phyloP scores from a whole-genome alignment of 768 basidiomycete species.

The Holtermanniella nyarrowii region DNA sequence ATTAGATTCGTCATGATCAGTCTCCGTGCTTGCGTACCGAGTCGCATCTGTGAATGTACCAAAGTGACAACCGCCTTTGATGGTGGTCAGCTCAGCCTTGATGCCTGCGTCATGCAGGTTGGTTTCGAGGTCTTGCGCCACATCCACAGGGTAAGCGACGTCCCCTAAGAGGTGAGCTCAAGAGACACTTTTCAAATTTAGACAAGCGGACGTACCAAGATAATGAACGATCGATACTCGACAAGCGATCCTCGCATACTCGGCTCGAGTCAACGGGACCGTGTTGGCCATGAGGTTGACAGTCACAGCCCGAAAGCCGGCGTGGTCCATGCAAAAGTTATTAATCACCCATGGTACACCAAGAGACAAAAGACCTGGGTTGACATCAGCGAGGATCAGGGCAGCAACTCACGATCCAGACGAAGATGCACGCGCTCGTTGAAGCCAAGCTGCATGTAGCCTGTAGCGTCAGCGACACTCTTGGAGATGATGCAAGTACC shows the following conservation, averaged over 20 bases:
- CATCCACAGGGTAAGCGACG: background rate
- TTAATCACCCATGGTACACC: background rate
- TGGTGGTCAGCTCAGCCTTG: background rate
- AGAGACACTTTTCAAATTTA: too few relatives aligned
- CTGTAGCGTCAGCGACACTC: background rate
- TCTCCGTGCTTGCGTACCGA: background rate
- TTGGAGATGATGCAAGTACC: background rate
- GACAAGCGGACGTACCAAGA: background rate
- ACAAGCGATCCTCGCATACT: background rate
- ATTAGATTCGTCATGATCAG: too few relatives aligned
- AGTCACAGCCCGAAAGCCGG: background rate
- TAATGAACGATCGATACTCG: background rate
- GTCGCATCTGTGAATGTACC: background rate
- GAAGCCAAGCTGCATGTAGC: background rate
- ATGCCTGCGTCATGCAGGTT: background rate
- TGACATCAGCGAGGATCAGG: background rate
- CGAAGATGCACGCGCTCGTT: background rate
- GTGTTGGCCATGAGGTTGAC: background rate
- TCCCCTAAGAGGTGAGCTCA: too few relatives aligned
- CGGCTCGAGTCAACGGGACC: background rate
- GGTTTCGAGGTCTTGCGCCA: background rate
- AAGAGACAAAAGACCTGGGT: background rate
- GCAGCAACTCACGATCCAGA: background rate
- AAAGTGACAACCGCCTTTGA: background rate
- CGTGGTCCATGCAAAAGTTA: background rate